These are phyloP conservation scores for Diplodia intermedia DNA, from an alignment of 2,329 filamentous ascomycete species.

Conservation along the genomic window DNA sequence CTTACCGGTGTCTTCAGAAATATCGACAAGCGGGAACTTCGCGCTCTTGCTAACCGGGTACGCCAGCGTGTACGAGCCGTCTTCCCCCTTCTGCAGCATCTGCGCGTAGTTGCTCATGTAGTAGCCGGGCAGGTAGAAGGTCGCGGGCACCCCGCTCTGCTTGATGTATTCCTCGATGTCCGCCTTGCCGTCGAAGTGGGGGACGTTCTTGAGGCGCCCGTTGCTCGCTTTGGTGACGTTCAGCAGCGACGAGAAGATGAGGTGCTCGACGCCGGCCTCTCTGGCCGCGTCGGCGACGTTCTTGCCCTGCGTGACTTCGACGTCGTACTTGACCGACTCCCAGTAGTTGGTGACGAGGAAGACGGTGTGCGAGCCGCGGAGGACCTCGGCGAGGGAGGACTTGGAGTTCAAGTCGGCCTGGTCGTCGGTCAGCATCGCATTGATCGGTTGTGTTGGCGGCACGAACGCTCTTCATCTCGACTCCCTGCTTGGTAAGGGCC, in stretches of 20 bases:
- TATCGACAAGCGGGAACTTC: constrained; percentile 33
- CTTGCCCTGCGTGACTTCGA: constrained; percentile 45
- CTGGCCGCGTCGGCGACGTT: constrained; percentile 44
- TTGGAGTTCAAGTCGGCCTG: constrained; percentile 50
- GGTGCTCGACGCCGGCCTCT: constrained; percentile 44
- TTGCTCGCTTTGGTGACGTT: constrained; percentile 38
- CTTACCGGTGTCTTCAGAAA: constrained; percentile 33
- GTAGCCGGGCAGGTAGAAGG: constrained; percentile 38
- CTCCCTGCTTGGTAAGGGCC: too few relatives aligned
- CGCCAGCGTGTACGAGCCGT: constrained; percentile 27
- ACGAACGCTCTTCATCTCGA: constrained; percentile 54
- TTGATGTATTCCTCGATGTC: constrained; percentile 44
- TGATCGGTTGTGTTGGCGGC: constrained; percentile 43
- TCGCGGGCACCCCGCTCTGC: constrained; percentile 30
- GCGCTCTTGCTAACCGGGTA: constrained; percentile 25
- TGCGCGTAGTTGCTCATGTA: constrained; percentile 36
- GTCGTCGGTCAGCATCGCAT: background rate
- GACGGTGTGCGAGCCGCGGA: constrained; percentile 38
- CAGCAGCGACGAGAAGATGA: constrained; percentile 49
- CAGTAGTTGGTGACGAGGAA: constrained; percentile 42
- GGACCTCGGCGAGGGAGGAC: constrained; percentile 37
- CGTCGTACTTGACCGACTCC: constrained; percentile 36
- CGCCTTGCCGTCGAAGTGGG: constrained; percentile 51
- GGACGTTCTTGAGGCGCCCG: constrained; percentile 42
- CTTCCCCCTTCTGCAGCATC: constrained; percentile 1